Percentiles rank a stretch among this genome's conserved stretches.
Conservation (phyloP, 345 rosid species). For the Hibiscus trionum region DNA sequence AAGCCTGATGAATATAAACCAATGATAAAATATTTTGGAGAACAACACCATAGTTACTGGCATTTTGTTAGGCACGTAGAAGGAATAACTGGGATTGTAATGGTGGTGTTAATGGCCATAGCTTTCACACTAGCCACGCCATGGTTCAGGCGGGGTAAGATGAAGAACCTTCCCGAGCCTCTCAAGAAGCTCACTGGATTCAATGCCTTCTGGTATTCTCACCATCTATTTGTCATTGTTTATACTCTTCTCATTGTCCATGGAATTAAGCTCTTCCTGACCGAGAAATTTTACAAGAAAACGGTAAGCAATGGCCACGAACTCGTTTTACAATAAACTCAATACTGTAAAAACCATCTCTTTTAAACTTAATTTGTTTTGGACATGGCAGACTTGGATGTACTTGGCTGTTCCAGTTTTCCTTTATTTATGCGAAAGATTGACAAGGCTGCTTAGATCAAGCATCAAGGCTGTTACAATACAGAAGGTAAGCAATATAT, state of each 20-base stretch:
- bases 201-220: constrained; percentile 88
- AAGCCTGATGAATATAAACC: constrained; percentile 45
- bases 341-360: neutral
- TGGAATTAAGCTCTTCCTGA: constrained; percentile 54
- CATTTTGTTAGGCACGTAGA: constrained; percentile 52
- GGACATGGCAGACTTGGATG: constrained; percentile 64
- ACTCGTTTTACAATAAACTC: neutral
- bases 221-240: constrained; percentile 69
- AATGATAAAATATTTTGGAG: constrained; percentile 46
- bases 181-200: constrained; percentile 69
- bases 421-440: constrained; percentile 53
- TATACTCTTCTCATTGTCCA: constrained; percentile 60
- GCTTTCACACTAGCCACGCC: constrained; percentile 72
- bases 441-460: constrained; percentile 60
- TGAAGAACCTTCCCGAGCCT: constrained; percentile 46
- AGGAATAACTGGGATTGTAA: constrained; percentile 59
- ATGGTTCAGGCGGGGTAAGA: constrained; percentile 58
- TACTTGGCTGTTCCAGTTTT: constrained; percentile 52
- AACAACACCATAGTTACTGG: constrained; percentile 61
- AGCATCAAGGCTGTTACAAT: constrained; percentile 60
- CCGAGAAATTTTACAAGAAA: constrained; percentile 50
- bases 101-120: constrained; percentile 64
- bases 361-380: neutral
- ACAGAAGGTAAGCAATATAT: constrained; percentile 32
- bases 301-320: constrained; percentile 34